Percentiles rank a stretch among this genome's conserved stretches.
phyloP scores from a whole-genome alignment of 441 rosid genomes.

The Corymbia citriodora region DNA sequence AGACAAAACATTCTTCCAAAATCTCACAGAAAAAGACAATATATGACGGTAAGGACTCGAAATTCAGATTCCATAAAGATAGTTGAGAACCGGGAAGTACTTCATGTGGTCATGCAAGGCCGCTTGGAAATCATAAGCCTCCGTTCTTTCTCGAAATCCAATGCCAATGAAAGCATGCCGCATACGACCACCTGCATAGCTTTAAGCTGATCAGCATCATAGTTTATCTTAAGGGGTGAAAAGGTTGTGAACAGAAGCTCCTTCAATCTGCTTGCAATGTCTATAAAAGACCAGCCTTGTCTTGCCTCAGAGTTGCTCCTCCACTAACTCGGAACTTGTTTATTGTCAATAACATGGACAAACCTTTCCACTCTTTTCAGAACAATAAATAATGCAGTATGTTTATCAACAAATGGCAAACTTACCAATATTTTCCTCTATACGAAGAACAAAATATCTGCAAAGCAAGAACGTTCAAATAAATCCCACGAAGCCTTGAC shows the following conservation, averaged over 20 bases:
- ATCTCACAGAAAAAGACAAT: neutral
- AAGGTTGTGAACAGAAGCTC: neutral
- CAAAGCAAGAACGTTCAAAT: conserved; percentile 25
- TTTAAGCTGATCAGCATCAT: neutral
- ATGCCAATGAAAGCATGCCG: conserved; percentile 95
- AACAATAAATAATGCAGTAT: neutral
- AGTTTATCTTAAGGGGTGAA: neutral
- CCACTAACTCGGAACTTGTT: neutral
- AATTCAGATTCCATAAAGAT: neutral
- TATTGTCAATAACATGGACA: neutral
- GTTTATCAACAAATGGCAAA: neutral
- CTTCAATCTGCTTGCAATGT: neutral
- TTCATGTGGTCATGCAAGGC: conserved; percentile 95
- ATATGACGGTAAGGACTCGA: neutral
- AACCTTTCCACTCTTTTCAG: neutral
- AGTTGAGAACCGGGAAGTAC: conserved; percentile 28
- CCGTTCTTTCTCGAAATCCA: conserved; percentile 95
- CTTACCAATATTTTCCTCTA: conserved; percentile 91
- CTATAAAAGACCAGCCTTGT: neutral
- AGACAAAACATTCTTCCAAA: neutral
- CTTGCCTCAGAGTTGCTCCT: neutral
- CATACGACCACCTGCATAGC: conserved; percentile 70
- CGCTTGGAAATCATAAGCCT: conserved; percentile 98
- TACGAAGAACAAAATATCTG: conserved; percentile 97
- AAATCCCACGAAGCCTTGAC: conserved; percentile 9